Base-by-base conservation (phyloP, 495 filamentous ascomycete genomes). In the Podospora appendiculata region DNA sequence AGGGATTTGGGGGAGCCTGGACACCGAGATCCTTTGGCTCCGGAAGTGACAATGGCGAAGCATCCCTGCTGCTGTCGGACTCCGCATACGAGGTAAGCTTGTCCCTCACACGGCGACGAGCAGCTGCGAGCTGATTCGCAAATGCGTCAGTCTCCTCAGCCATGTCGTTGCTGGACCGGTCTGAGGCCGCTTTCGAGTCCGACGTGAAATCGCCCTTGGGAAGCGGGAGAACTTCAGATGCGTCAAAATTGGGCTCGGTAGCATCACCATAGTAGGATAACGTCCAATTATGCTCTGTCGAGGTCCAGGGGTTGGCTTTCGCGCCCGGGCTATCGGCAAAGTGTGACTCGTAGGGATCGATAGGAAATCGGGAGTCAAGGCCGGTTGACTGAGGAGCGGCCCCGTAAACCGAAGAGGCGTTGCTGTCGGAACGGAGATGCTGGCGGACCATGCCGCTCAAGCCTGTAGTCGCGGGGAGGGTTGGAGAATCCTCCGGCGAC, bases 391-490 rank as follows among this genome's bases (percentile, higher is more conserved):
- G 55, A 9, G 62, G 60, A 0, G 54, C 36, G 1, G 50, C 54
- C 5, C 76, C 83, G 63, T 84, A 88, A 42, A 93, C 75, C 0
- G 90, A 92, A 18, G 90, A 96, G 40, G 78, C 73, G 50, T 85
- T 85, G 68, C 93, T 97, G 48, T 86, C 81, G 12, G 80, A 80
- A 18, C 93, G 85, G 12, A 99, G 76, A 68, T 97, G 94, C 51
- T 90, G 83, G 33, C 86, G 85, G 38, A 96, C 84, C 66, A 96
- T 78, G 16, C 87, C 87, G 61, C 83, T 90, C 16, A 96, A 74
- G 11, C 87, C 88, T 47, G 82, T 69, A 0, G 66, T 54, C 8
- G 88, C 81, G 9, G 86, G 86, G 4, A 96, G 69, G 10, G 89
- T 95, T 1, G 92, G 90, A 0, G 91, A 95, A 61, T 96, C 89